Evolutionary conservation across 1,284 basidiomycete species (phyloP).

Genomic region (Ustilago xerochloae): DNA sequence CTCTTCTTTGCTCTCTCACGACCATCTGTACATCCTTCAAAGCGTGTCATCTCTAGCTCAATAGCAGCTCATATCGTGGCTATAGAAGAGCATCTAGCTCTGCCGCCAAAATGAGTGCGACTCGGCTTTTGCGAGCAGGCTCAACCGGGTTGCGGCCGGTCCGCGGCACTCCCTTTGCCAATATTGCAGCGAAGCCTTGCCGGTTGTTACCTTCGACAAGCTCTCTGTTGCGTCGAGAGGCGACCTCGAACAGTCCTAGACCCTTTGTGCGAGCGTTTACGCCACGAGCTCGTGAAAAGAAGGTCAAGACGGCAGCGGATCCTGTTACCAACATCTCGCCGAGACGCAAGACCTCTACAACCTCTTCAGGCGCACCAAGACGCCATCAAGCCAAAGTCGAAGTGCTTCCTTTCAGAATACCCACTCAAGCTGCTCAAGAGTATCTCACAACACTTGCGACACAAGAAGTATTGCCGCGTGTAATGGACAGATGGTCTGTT

Average conservation of each 20-base stretch:
- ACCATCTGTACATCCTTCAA: background rate
- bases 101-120: slow-evolving; percentile 14
- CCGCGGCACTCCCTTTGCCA: background rate
- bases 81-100: background rate
- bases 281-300: too few species aligned
- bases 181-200: background rate
- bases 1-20: background rate
- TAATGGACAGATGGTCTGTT: slow-evolving; percentile 19
- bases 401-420: slow-evolving; percentile 34
- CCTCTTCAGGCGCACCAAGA: slow-evolving; percentile 10
- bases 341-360: background rate
- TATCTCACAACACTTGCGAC: slow-evolving; percentile 28
- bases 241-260: background rate
- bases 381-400: slow-evolving; percentile 45
- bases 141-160: slow-evolving; percentile 3
- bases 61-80: background rate
- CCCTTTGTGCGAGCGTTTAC: slow-evolving; percentile 3
- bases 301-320: too few species aligned
- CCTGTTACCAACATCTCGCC: too few species aligned
- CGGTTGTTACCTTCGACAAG: slow-evolving; percentile 10
- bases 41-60: background rate
- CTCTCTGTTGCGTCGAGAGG: slow-evolving; percentile 2
- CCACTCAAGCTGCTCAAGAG: slow-evolving; percentile 22
- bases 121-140: slow-evolving; percentile 1
- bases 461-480: slow-evolving; percentile 25